Evolutionary conservation across 1,139 yeast genomes (phyloP).

Genomic region (Saccharomyces uvarum): DNA sequence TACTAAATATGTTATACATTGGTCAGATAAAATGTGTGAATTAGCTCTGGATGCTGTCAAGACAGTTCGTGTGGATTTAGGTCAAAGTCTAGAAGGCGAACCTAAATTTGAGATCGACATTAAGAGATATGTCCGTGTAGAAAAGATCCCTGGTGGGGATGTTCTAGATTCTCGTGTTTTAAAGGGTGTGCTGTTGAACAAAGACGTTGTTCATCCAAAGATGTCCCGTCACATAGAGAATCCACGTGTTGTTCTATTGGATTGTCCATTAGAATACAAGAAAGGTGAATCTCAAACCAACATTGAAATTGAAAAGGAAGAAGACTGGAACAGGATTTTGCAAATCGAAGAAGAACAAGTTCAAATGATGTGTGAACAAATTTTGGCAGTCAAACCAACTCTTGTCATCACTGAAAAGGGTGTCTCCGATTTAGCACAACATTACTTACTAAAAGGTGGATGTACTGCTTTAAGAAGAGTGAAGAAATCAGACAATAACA

Average conservation of each 20-base stretch:
- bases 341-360: constrained; percentile 98
- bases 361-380: constrained; percentile 73
- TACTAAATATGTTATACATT: constrained; percentile 84
- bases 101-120: constrained; percentile 63
- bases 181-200: constrained; percentile 88
- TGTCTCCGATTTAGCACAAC: constrained; percentile 96
- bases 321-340: constrained; percentile 91
- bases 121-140: constrained; percentile 87
- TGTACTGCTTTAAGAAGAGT: constrained; percentile 91
- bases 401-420: constrained; percentile 97
- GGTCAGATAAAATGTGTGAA: constrained; percentile 89
- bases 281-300: constrained; percentile 98
- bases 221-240: constrained; percentile 85
- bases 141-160: constrained; percentile 96
- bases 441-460: constrained; percentile 86
- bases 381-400: constrained; percentile 82
- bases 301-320: constrained; percentile 92
- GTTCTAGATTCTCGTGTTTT: constrained; percentile 80
- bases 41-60: constrained; percentile 83
- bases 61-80: constrained; percentile 65
- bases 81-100: constrained; percentile 38
- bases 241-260: constrained; percentile 82
- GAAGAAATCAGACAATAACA: constrained; percentile 89
- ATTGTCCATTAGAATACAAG: constrained; percentile 95
- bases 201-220: constrained; percentile 96